Evolutionary conservation across 225 moss, liverwort and hornwort genomes (phyloP).

Genomic region (Thuidium tamariscinum): DNA sequence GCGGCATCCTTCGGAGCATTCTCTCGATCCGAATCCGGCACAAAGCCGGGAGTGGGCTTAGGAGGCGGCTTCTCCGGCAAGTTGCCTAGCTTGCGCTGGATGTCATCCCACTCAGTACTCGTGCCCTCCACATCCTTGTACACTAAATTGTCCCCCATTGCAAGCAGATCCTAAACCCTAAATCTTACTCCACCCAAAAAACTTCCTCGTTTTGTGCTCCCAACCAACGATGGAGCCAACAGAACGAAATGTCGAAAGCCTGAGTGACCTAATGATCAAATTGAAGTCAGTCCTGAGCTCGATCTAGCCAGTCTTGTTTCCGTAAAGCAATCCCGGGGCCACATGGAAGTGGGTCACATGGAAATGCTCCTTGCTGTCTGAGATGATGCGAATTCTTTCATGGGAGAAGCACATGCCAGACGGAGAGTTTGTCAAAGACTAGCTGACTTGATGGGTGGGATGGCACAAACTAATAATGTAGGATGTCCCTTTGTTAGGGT

Average conservation of each 20-base stretch:
- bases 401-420: neutral
- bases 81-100: slow-evolving; percentile 90
- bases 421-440: neutral
- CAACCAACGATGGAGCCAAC: neutral
- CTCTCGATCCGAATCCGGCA: slow-evolving; percentile 48
- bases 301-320: neutral
- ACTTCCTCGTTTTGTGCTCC: neutral
- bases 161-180: neutral
- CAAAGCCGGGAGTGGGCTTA: slow-evolving; percentile 52
- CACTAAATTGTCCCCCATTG: slow-evolving; percentile 86
- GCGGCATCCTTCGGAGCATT: slow-evolving; percentile 35
- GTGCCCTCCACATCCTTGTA: slow-evolving; percentile 97
- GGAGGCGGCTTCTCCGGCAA: slow-evolving; percentile 60
- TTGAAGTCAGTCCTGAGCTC: neutral
- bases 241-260: neutral
- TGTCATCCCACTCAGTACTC: slow-evolving; percentile 91
- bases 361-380: neutral
- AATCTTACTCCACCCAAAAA: neutral
- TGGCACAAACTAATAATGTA: neutral
- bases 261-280: neutral
- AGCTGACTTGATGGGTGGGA: neutral
- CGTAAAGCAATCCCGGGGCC: neutral
- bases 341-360: neutral
- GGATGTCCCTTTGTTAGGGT: neutral
- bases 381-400: neutral